These are phyloP conservation scores for Suillus decipiens DNA, from an alignment of 768 basidiomycete genomes.

Conservation along the genomic window DNA sequence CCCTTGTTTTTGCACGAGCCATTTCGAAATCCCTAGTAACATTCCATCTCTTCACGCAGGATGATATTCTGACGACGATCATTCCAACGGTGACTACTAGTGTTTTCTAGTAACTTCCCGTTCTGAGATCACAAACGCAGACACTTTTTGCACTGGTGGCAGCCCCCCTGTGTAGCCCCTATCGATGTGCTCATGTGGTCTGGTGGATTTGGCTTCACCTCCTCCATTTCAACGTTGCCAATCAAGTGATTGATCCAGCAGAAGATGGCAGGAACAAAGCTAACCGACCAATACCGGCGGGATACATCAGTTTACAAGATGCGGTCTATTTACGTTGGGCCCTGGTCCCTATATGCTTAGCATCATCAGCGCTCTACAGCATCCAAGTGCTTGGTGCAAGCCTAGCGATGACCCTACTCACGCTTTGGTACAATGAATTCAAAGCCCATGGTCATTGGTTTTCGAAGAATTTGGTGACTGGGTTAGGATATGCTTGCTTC, in stretches of 20 bases:
- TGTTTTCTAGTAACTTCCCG: not conserved
- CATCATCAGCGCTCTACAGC: constrained; percentile 34
- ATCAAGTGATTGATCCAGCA: constrained; percentile 41
- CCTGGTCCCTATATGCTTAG: constrained; percentile 36
- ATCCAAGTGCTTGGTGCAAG: constrained; percentile 19
- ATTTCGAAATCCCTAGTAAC: constrained; percentile 16
- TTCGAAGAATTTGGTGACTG: constrained; percentile 37
- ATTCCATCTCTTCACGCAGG: constrained; percentile 27
- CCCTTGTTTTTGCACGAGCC: constrained; percentile 16
- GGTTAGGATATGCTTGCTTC: constrained; percentile 39
- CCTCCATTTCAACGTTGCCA: constrained; percentile 45
- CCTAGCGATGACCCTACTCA: constrained; percentile 22
- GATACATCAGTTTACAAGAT: constrained; percentile 39
- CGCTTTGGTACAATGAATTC: constrained; percentile 34
- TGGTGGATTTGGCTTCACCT: constrained; percentile 51
- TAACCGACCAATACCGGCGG: constrained; percentile 47
- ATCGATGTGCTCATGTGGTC: constrained; percentile 29
- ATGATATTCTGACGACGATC: constrained; percentile 28
- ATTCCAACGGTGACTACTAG: constrained; percentile 26
- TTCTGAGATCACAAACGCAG: constrained; percentile 21
- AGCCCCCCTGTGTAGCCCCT: constrained; percentile 31
- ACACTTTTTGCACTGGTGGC: constrained; percentile 36
- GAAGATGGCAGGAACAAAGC: constrained; percentile 48
- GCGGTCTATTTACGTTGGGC: constrained; percentile 41
- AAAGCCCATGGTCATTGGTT: constrained; percentile 30